phyloP scores from a whole-genome alignment of 2,329 filamentous ascomycete genomes.

The Alternaria panax region DNA sequence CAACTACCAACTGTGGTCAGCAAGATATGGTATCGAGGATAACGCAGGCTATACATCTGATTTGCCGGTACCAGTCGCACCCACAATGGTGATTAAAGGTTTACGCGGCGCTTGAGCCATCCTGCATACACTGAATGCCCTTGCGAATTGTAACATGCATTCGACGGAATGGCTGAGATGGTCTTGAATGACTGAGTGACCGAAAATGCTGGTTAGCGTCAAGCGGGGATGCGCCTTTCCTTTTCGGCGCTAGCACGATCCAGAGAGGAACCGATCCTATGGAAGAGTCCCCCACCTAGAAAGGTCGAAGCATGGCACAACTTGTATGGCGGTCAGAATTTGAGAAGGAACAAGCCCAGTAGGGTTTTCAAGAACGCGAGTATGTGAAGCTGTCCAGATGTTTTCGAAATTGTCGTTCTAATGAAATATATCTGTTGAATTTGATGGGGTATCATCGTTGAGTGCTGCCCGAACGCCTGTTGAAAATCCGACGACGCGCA shows the following conservation, averaged over 20 bases:
- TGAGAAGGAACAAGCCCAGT: neutral
- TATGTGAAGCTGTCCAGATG: neutral
- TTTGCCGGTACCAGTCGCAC: conserved; percentile 92
- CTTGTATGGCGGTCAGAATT: neutral
- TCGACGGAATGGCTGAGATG: neutral
- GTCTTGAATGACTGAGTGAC: neutral
- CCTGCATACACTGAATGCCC: conserved; percentile 22
- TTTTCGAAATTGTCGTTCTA: neutral
- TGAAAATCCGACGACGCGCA: conserved; percentile 20
- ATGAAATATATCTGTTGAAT: neutral
- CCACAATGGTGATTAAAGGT: conserved; percentile 81
- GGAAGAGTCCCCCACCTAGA: neutral
- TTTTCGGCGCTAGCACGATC: neutral
- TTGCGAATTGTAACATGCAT: conserved; percentile 38
- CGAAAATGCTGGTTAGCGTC: conserved; percentile 16
- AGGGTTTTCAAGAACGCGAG: neutral
- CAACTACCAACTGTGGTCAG: conserved; percentile 66
- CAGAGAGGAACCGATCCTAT: neutral
- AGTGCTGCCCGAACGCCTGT: conserved; percentile 38
- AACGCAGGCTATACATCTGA: conserved; percentile 70
- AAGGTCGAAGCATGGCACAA: neutral
- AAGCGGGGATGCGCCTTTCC: conserved; percentile 4
- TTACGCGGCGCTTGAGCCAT: conserved; percentile 39
- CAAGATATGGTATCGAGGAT: neutral
- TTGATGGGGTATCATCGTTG: conserved; percentile 50